phyloP scores from a whole-genome alignment of 257 asterid species.

The Verbena officinalis region DNA sequence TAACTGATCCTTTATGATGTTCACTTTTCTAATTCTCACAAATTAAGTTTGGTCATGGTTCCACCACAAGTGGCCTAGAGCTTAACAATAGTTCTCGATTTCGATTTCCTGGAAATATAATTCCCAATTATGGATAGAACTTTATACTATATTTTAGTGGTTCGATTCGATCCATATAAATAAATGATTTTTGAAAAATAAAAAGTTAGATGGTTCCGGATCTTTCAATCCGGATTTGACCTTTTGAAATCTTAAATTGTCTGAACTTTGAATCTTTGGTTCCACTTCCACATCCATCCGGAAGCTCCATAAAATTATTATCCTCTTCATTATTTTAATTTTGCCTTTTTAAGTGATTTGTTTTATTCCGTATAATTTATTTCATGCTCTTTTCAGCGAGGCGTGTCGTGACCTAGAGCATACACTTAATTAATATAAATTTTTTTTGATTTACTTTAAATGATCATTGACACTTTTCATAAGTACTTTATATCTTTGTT shows the following conservation, averaged over 20 bases:
- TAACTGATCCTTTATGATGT: not conserved
- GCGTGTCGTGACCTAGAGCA: not conserved
- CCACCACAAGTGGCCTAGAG: too few relatives aligned
- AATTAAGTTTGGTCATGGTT: too few relatives aligned
- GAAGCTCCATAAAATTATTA: slow-evolving; percentile 28
- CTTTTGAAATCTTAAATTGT: slow-evolving; percentile 16
- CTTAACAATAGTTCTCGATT: too few relatives aligned
- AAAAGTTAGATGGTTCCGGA: not conserved
- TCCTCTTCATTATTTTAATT: not conserved
- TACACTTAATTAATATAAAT: not conserved
- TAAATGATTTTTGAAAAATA: too few relatives aligned
- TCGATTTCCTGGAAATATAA: too few relatives aligned
- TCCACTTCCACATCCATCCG: slow-evolving; percentile 43
- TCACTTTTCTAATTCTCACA: too few relatives aligned
- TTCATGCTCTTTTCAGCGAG: not conserved
- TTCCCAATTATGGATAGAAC: too few relatives aligned
- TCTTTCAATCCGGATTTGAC: not conserved
- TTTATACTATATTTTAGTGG: too few relatives aligned
- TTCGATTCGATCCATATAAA: too few relatives aligned
- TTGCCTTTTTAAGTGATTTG: not conserved
- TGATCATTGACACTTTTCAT: too few relatives aligned
- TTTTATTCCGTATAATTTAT: slow-evolving; percentile 8
- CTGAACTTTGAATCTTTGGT: slow-evolving; percentile 23
- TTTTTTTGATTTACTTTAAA: not conserved
- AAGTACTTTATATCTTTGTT: too few relatives aligned